A percentile compares a stretch with the other conserved stretches of the same genome.
These are phyloP conservation scores for Phyllosticta paracitricarpa DNA, from an alignment of 2,329 filamentous ascomycete species.

Conservation along the genomic window DNA sequence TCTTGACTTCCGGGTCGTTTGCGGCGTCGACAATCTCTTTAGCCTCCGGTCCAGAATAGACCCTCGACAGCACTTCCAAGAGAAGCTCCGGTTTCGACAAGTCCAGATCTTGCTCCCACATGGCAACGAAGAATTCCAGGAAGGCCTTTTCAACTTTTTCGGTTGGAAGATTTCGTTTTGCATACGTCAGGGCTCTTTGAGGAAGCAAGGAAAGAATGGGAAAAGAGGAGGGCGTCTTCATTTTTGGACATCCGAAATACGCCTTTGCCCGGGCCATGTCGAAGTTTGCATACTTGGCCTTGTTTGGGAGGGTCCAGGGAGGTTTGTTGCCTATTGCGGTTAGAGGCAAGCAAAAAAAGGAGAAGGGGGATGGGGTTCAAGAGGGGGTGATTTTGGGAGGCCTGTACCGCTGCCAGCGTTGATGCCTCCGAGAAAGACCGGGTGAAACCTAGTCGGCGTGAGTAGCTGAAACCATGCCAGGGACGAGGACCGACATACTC, in stretches of 20 bases:
- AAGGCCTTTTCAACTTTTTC: conserved; percentile 45
- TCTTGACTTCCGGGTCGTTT: conserved; percentile 40
- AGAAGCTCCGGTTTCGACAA: conserved; percentile 51
- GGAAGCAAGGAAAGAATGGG: conserved; percentile 48
- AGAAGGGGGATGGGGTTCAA: neutral
- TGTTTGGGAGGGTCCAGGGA: conserved; percentile 61
- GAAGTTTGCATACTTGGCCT: conserved; percentile 48
- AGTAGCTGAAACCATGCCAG: neutral
- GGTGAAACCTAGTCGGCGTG: conserved; percentile 47
- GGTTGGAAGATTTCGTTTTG: conserved; percentile 40
- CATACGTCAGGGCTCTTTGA: conserved; percentile 55
- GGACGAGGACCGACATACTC: conserved; percentile 43
- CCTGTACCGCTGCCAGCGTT: conserved; percentile 31
- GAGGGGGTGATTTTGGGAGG: conserved; percentile 5
- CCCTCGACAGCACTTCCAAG: conserved; percentile 28
- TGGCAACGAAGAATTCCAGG: conserved; percentile 45
- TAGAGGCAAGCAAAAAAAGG: neutral
- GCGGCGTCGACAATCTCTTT: conserved; percentile 46
- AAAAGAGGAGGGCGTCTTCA: conserved; percentile 40
- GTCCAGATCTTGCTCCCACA: conserved; percentile 54
- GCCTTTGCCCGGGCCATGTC: conserved; percentile 41
- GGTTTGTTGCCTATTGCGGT: conserved; percentile 54
- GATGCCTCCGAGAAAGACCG: conserved; percentile 53
- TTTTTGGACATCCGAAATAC: conserved; percentile 38
- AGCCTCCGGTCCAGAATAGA: conserved; percentile 46